Conservation (phyloP, 1,139 yeast genomes). For the Hansenula anomala region DNA sequence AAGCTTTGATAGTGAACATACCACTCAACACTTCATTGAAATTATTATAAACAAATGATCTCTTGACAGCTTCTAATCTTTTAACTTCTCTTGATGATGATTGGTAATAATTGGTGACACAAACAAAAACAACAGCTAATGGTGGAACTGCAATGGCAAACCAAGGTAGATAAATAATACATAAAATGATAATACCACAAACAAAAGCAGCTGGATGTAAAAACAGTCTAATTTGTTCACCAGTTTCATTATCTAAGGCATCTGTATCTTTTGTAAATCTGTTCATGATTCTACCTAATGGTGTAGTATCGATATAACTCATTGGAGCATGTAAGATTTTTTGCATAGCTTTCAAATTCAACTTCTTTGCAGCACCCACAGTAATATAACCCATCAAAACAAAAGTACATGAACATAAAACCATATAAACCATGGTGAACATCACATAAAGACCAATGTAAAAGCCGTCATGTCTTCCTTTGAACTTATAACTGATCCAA, state of each 20-base stretch:
- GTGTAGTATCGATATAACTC: constrained; percentile 62
- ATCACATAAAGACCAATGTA: constrained; percentile 67
- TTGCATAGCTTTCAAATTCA: constrained; percentile 48
- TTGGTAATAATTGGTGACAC: constrained; percentile 46
- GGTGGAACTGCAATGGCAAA: constrained; percentile 59
- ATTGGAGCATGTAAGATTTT: constrained; percentile 68
- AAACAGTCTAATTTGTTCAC: constrained; percentile 52
- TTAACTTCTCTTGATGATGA: constrained; percentile 59
- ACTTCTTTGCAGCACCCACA: constrained; percentile 35
- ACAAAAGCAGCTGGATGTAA: constrained; percentile 50
- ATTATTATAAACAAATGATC: constrained; percentile 59
- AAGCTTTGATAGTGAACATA: constrained; percentile 51
- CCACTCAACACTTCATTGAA: constrained; percentile 59
- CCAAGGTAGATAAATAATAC: constrained; percentile 66
- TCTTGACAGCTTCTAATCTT: constrained; percentile 55
- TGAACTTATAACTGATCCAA: constrained; percentile 64
- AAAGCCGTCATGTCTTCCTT: constrained; percentile 38
- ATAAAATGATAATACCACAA: constrained; percentile 54
- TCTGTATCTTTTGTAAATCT: constrained; percentile 83
- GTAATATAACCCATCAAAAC: constrained; percentile 51
- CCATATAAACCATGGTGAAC: constrained; percentile 42
- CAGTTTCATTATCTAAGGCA: constrained; percentile 69
- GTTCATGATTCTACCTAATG: constrained; percentile 65
- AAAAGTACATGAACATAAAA: constrained; percentile 47
- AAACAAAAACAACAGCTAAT: constrained; percentile 34